These are phyloP conservation scores for Aspergillus pseudoviridinutans DNA, from an alignment of 2,329 filamentous ascomycete genomes.

Conservation along the genomic window DNA sequence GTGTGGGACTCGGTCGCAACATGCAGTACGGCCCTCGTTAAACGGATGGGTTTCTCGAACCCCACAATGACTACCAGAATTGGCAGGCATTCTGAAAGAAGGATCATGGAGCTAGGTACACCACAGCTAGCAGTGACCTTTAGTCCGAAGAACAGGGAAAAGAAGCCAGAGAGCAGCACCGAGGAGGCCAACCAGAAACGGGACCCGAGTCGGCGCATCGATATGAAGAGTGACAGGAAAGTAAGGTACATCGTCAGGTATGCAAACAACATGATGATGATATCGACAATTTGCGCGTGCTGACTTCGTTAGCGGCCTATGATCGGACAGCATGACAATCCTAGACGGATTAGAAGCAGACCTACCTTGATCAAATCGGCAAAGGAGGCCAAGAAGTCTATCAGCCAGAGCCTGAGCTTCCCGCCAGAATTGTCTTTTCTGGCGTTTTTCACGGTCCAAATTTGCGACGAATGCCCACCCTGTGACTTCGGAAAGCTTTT, in stretches of 20 bases:
- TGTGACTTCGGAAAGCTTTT: too few relatives aligned
- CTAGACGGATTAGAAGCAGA: background rate
- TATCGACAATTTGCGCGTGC: conserved; percentile 94
- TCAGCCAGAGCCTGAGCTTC: conserved; percentile 66
- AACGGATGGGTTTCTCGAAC: conserved; percentile 96
- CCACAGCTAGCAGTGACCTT: conserved; percentile 89
- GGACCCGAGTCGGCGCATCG: conserved; percentile 92
- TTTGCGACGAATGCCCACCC: too few relatives aligned
- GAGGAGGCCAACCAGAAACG: conserved; percentile 95
- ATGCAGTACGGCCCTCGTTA: conserved; percentile 88
- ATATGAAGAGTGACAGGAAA: conserved; percentile 96
- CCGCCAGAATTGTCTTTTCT: conserved; percentile 70
- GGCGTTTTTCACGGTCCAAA: conserved; percentile 58
- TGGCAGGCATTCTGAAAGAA: conserved; percentile 90
- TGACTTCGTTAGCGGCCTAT: conserved; percentile 46
- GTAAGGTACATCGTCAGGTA: conserved; percentile 98
- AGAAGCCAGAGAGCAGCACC: conserved; percentile 85
- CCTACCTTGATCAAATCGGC: conserved; percentile 63
- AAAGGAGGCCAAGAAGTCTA: conserved; percentile 82
- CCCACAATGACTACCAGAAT: conserved; percentile 98
- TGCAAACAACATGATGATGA: conserved; percentile 93
- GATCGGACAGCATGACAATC: too few relatives aligned
- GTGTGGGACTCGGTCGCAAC: conserved; percentile 51
- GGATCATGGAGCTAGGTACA: conserved; percentile 86
- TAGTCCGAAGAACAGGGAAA: conserved; percentile 92